phyloP scores from a whole-genome alignment of 2,329 filamentous ascomycete genomes.

The Venturiaceae sp. region DNA sequence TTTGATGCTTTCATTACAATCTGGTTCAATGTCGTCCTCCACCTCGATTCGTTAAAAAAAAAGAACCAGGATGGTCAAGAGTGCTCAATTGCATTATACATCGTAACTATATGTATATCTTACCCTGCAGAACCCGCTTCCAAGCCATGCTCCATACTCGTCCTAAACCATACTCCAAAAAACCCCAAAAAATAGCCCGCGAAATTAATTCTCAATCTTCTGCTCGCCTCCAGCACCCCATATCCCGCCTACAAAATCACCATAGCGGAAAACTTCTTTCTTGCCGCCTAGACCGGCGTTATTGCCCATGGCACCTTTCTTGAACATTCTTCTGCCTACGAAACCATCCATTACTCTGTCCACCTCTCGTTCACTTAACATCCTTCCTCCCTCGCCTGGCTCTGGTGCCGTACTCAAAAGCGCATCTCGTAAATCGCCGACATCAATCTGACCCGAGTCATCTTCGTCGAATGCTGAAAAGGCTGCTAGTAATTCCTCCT shows the following conservation, averaged over 20 bases:
- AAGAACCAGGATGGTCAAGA: too few species aligned
- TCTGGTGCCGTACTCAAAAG: constrained; percentile 75
- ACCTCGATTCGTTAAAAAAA: too few species aligned
- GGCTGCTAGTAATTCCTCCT: constrained; percentile 73
- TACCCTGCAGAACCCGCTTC: too few species aligned
- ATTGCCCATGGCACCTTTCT: constrained; percentile 40
- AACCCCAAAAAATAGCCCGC: background rate
- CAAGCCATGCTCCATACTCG: too few species aligned
- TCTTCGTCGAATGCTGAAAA: constrained; percentile 95
- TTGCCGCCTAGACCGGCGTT: constrained; percentile 4
- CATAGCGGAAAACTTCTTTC: constrained; percentile 81
- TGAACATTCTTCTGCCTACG: constrained; percentile 73
- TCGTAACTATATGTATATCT: too few species aligned
- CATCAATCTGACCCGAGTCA: constrained; percentile 85
- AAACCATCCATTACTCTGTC: constrained; percentile 84
- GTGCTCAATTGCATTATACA: too few species aligned
- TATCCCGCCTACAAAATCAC: constrained; percentile 65
- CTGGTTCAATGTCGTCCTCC: too few species aligned
- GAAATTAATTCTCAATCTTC: background rate
- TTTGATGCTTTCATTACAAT: too few species aligned
- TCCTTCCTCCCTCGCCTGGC: constrained; percentile 47
- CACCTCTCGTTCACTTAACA: constrained; percentile 63
- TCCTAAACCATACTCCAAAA: too few species aligned
- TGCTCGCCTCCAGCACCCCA: constrained; percentile 18
- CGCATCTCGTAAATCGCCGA: constrained; percentile 72